phyloP scores from a whole-genome alignment of 75 land plant genomes.

The Picea glauca region DNA sequence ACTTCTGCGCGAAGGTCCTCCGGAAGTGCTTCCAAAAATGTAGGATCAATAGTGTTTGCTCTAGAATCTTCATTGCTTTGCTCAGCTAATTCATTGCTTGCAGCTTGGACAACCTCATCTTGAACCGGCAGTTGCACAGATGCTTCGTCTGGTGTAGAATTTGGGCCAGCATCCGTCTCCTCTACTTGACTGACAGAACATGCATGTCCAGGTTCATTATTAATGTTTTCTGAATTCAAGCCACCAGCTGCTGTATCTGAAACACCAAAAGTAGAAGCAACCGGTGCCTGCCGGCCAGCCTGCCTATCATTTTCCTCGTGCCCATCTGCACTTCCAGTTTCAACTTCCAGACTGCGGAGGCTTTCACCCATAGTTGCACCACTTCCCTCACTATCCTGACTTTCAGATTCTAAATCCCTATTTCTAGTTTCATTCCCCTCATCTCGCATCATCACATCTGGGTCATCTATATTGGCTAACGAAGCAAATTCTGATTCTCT shows the following conservation, averaged over 20 bases:
- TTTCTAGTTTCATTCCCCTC: slow-evolving; percentile 34
- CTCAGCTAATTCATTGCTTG: slow-evolving; percentile 19
- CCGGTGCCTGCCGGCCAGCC: slow-evolving; percentile 16
- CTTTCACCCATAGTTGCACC: slow-evolving; percentile 61
- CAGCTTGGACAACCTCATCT: slow-evolving; percentile 22
- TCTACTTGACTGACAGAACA: slow-evolving; percentile 34
- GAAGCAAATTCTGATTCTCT: slow-evolving; percentile 3
- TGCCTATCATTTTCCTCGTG: slow-evolving; percentile 44
- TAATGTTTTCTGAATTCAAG: slow-evolving; percentile 18
- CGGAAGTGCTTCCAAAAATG: slow-evolving; percentile 96
- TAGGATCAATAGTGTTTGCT: slow-evolving; percentile 80
- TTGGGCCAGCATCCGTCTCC: slow-evolving; percentile 16
- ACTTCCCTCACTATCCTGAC: slow-evolving; percentile 58
- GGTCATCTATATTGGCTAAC: slow-evolving; percentile 12
- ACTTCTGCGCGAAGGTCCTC: slow-evolving; percentile 98
- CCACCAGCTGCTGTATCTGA: slow-evolving; percentile 8
- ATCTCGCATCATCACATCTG: slow-evolving; percentile 46
- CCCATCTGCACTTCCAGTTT: slow-evolving; percentile 58
- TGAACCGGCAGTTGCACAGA: slow-evolving; percentile 23
- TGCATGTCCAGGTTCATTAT: slow-evolving; percentile 58
- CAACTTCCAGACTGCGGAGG: slow-evolving; percentile 52
- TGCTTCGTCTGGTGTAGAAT: slow-evolving; percentile 19
- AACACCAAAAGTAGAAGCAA: slow-evolving; percentile 14
- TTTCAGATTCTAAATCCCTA: slow-evolving; percentile 37
- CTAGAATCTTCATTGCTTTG: slow-evolving; percentile 34